Conservation (phyloP, 2,329 filamentous ascomycete species). For the Anthostomella pinea region DNA sequence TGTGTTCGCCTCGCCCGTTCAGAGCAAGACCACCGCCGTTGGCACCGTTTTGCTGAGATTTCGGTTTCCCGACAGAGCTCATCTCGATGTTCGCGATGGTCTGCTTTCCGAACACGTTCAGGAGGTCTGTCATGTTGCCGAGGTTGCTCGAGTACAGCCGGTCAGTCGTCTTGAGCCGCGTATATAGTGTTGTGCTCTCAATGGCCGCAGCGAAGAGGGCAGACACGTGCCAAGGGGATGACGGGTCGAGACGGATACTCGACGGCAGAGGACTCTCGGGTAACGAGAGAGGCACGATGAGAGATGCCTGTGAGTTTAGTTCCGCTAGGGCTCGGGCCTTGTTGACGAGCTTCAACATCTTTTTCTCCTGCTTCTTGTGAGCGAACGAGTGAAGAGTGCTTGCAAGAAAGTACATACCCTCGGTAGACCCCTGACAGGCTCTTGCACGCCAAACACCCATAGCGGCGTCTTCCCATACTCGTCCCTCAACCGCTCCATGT, state of each 20-base stretch:
- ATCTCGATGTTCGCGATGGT: constrained; percentile 74
- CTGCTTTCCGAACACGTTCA: constrained; percentile 77
- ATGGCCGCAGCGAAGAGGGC: constrained; percentile 73
- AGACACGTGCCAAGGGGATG: constrained; percentile 76
- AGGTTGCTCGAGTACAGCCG: constrained; percentile 49
- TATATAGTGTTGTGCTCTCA: constrained; percentile 75
- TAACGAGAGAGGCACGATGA: constrained; percentile 73
- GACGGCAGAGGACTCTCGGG: constrained; percentile 54
- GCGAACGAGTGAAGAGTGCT: neutral
- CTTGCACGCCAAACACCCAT: constrained; percentile 83
- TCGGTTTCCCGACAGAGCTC: constrained; percentile 46
- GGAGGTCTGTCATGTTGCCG: constrained; percentile 59
- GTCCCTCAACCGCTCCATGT: constrained; percentile 76
- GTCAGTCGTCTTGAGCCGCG: constrained; percentile 56
- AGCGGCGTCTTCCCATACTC: constrained; percentile 86
- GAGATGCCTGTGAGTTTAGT: constrained; percentile 67
- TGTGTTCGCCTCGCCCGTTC: constrained; percentile 28
- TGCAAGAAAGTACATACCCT: constrained; percentile 40
- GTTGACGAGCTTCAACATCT: constrained; percentile 67
- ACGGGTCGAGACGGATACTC: constrained; percentile 57
- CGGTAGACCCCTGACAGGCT: constrained; percentile 49
- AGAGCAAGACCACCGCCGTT: constrained; percentile 15
- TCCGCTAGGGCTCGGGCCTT: constrained; percentile 68
- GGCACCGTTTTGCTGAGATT: constrained; percentile 27
- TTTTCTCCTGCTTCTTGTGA: constrained; percentile 49